phyloP scores from a whole-genome alignment of 805 yeast species.

The Ogataea dorogensis region DNA sequence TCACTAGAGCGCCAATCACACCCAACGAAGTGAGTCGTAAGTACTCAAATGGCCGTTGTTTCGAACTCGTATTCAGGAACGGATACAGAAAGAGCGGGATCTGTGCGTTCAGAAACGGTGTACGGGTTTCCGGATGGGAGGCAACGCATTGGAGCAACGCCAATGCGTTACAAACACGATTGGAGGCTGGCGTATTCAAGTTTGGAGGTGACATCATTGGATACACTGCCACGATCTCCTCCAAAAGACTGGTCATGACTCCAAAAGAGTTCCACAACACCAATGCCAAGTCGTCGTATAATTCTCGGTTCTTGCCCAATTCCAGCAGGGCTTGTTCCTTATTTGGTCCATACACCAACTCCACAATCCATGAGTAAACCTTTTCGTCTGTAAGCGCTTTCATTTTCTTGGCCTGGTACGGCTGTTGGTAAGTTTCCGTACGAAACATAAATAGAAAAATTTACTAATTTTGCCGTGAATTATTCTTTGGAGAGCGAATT shows the following conservation, averaged over 20 bases:
- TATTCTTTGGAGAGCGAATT: too few relatives aligned
- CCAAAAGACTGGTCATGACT: slow-evolving; percentile 87
- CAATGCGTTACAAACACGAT: slow-evolving; percentile 92
- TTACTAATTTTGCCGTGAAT: slow-evolving; percentile 10
- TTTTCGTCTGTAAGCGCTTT: slow-evolving; percentile 70
- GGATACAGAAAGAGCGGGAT: slow-evolving; percentile 92
- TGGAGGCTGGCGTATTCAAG: slow-evolving; percentile 80
- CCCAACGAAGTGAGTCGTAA: slow-evolving; percentile 90
- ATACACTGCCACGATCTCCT: slow-evolving; percentile 87
- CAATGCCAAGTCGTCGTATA: slow-evolving; percentile 88
- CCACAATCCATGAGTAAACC: slow-evolving; percentile 86
- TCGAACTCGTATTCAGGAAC: slow-evolving; percentile 85
- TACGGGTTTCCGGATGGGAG: slow-evolving; percentile 87
- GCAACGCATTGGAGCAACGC: slow-evolving; percentile 97
- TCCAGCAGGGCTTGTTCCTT: slow-evolving; percentile 92
- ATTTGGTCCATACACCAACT: slow-evolving; percentile 84
- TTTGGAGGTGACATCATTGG: slow-evolving; percentile 87
- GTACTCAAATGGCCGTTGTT: slow-evolving; percentile 91
- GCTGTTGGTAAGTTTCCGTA: slow-evolving; percentile 6
- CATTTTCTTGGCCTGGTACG: slow-evolving; percentile 10
- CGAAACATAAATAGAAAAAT: slow-evolving; percentile 10
- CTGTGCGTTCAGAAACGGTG: slow-evolving; percentile 81
- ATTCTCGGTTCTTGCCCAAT: slow-evolving; percentile 90
- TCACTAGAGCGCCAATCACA: slow-evolving; percentile 94
- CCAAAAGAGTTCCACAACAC: slow-evolving; percentile 96